Evolutionary conservation across 176 grass and related monocot genomes (phyloP).

Genomic region (Panicum miliaceum): DNA sequence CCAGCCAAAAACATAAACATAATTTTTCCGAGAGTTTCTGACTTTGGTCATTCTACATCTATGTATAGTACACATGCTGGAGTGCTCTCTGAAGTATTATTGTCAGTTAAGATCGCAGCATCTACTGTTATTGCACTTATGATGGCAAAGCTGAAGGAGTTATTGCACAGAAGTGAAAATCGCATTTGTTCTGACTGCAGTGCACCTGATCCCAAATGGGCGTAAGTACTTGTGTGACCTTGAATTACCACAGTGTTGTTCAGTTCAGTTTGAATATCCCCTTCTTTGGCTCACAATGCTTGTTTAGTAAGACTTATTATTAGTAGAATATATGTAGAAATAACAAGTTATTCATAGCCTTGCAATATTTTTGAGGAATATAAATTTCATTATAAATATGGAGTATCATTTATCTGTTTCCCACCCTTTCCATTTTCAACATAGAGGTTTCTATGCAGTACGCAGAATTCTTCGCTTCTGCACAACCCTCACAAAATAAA

Average conservation of each 20-base stretch:
- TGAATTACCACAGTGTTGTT: not conserved
- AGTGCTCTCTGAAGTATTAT: too few species aligned
- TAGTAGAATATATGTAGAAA: not conserved
- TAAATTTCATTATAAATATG: too few species aligned
- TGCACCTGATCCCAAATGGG: conserved; percentile 79
- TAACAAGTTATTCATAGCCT: not conserved
- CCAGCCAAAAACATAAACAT: not conserved
- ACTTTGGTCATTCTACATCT: too few species aligned
- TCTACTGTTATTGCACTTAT: not conserved
- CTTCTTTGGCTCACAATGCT: not conserved
- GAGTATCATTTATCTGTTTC: not conserved
- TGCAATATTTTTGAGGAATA: not conserved
- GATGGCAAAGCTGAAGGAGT: conserved; percentile 59
- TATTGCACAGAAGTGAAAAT: conserved; percentile 64
- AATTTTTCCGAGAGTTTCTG: not conserved
- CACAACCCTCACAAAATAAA: not conserved
- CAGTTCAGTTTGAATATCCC: not conserved
- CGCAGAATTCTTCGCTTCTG: not conserved
- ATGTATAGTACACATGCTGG: too few species aligned
- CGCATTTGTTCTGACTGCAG: conserved; percentile 69
- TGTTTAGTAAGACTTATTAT: not conserved
- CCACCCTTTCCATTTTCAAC: not conserved
- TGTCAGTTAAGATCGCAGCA: too few species aligned
- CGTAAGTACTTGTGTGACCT: conserved; percentile 46
- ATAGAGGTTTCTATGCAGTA: not conserved